phyloP scores from a whole-genome alignment of 352 stramenopile genomes.

The Pythium coloratum region DNA sequence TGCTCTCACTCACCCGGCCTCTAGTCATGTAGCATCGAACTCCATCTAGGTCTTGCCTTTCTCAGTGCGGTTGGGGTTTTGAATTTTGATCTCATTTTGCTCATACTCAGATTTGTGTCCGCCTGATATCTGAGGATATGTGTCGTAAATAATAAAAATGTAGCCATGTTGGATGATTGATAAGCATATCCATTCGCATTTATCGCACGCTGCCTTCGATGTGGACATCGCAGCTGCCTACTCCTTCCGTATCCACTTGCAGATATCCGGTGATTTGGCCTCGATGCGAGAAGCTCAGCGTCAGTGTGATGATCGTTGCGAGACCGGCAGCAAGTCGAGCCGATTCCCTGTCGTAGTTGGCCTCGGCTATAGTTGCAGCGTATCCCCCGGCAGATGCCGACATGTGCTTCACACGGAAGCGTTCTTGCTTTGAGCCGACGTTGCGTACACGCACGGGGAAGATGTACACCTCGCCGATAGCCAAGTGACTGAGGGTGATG shows the following conservation, averaged over 20 bases:
- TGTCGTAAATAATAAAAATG: constrained; percentile 7
- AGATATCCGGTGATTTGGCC: constrained; percentile 46
- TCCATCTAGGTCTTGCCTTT: background rate
- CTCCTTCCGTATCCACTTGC: constrained; percentile 52
- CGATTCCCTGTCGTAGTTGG: constrained; percentile 57
- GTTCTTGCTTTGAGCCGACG: constrained; percentile 61
- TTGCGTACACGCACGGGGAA: constrained; percentile 71
- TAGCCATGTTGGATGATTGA: constrained; percentile 15
- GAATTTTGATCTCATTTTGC: background rate
- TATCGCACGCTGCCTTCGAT: constrained; percentile 52
- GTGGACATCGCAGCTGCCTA: constrained; percentile 45
- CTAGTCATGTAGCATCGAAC: background rate
- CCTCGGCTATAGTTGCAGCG: constrained; percentile 45
- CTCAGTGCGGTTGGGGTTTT: background rate
- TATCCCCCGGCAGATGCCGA: constrained; percentile 39
- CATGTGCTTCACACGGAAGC: constrained; percentile 62
- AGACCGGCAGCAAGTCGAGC: constrained; percentile 58
- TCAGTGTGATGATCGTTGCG: constrained; percentile 57
- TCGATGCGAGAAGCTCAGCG: constrained; percentile 57
- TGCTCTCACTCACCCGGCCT: background rate
- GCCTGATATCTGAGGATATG: background rate
- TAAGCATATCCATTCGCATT: constrained; percentile 11
- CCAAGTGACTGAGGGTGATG: constrained; percentile 40
- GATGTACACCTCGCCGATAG: constrained; percentile 56
- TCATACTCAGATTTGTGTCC: background rate